Percentiles rank a stretch among this genome's conserved stretches.
These are phyloP conservation scores for Didymella exigua DNA, from an alignment of 2,329 filamentous ascomycete genomes.

Conservation along the genomic window DNA sequence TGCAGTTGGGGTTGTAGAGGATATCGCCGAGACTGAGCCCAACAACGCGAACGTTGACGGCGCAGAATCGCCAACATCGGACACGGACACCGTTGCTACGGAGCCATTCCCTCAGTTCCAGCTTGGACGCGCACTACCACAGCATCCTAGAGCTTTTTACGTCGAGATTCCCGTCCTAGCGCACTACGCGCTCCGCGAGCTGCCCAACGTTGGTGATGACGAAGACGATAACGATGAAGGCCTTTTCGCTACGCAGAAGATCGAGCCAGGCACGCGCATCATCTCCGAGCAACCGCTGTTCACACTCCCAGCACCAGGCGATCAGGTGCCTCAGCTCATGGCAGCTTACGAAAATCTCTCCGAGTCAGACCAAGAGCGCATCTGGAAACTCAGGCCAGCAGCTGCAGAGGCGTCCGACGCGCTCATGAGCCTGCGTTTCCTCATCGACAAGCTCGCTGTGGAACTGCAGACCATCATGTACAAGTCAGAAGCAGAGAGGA, in stretches of 20 bases:
- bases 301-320: constrained; percentile 1
- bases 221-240: constrained; percentile 1
- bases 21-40: not conserved
- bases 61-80: not conserved
- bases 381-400: constrained; percentile 12
- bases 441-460: not conserved
- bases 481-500: not conserved
- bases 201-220: not conserved
- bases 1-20: not conserved
- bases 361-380: not conserved
- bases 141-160: not conserved
- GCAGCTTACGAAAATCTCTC: constrained; percentile 10
- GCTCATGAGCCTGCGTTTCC: constrained; percentile 2
- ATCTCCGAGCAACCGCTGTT: constrained; percentile 21
- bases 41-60: not conserved
- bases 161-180: constrained; percentile 4
- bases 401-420: not conserved
- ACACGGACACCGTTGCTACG: constrained; percentile 6
- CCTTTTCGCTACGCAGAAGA: constrained; percentile 18
- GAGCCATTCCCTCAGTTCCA: not conserved
- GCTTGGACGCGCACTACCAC: not conserved
- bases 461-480: not conserved
- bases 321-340: constrained; percentile 8
- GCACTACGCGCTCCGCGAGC: constrained; percentile 11
- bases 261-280: constrained; percentile 22